A percentile compares a stretch with the other conserved stretches of the same genome.
Evolutionary conservation across 192 early-diverging fungal species (phyloP).

Genomic region (Umbelopsis vinacea): DNA sequence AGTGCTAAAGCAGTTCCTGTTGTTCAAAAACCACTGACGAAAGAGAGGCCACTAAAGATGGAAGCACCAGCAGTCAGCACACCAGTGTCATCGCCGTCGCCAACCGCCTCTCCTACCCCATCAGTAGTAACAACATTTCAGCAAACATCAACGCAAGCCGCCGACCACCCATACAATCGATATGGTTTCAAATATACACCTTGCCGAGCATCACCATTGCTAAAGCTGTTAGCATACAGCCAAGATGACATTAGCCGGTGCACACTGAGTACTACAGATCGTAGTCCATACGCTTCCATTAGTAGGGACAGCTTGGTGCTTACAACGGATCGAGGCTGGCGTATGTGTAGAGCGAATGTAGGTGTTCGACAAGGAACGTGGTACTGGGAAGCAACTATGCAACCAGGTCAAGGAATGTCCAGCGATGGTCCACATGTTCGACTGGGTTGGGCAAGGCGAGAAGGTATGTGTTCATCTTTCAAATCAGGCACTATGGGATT

Average conservation of each 20-base stretch:
- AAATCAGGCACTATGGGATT: not conserved
- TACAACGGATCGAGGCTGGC: conserved; percentile 68
- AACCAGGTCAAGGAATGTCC: conserved; percentile 27
- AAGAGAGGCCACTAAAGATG: conserved; percentile 38
- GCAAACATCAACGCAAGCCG: conserved; percentile 25
- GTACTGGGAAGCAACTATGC: conserved; percentile 65
- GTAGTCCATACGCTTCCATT: conserved; percentile 61
- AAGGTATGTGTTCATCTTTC: conserved; percentile 46
- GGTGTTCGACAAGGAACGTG: conserved; percentile 64
- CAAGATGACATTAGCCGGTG: conserved; percentile 54
- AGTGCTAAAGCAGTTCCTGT: not conserved
- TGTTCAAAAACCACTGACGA: conserved; percentile 8
- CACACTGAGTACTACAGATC: conserved; percentile 57
- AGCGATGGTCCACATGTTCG: conserved; percentile 63
- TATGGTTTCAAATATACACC: conserved; percentile 66
- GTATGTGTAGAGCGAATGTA: conserved; percentile 64
- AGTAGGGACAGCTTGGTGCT: conserved; percentile 58
- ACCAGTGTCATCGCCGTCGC: conserved; percentile 26
- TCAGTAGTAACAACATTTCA: conserved; percentile 1
- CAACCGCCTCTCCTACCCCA: conserved; percentile 21
- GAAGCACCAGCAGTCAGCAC: conserved; percentile 15
- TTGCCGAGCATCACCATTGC: conserved; percentile 50
- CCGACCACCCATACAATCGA: conserved; percentile 63
- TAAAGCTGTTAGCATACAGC: conserved; percentile 52
- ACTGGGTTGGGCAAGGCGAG: conserved; percentile 64